These are phyloP conservation scores for Plasmopara viticola DNA, from an alignment of 352 stramenopile species.

Conservation along the genomic window DNA sequence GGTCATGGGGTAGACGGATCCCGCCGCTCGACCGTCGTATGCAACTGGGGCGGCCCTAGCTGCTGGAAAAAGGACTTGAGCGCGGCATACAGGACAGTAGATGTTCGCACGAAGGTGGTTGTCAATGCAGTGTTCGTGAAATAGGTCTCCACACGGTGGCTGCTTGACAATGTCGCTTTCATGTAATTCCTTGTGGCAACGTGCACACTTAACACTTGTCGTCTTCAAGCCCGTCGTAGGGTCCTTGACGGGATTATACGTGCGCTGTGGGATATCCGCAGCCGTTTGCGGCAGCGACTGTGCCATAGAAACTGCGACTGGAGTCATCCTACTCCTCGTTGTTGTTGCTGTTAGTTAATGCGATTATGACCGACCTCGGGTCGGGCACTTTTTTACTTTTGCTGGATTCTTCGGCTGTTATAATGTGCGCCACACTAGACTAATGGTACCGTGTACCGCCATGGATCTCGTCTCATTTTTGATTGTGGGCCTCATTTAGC, in stretches of 20 bases:
- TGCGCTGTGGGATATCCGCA: conserved; percentile 22
- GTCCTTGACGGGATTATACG: conserved; percentile 17
- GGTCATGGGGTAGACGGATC: conserved; percentile 16
- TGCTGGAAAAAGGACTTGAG: conserved; percentile 54
- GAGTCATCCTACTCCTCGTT: conserved; percentile 18
- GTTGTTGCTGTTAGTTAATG: conserved; percentile 7
- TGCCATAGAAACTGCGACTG: conserved; percentile 7
- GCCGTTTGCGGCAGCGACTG: conserved; percentile 24
- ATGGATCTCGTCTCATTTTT: too few relatives aligned
- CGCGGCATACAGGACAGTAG: conserved; percentile 50
- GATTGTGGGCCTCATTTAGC: too few relatives aligned
- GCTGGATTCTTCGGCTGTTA: conserved; percentile 6
- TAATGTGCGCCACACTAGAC: background rate
- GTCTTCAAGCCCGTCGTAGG: conserved; percentile 14
- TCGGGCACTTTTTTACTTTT: conserved; percentile 3
- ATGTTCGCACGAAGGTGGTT: conserved; percentile 37
- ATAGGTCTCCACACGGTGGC: conserved; percentile 51
- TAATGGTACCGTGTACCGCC: conserved; percentile 4
- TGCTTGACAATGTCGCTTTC: conserved; percentile 42
- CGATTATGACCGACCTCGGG: background rate
- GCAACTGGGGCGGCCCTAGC: conserved; percentile 15
- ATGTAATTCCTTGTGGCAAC: conserved; percentile 32
- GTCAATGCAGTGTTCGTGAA: conserved; percentile 57
- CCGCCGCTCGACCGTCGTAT: conserved; percentile 9
- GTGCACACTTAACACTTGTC: conserved; percentile 26